Percentiles rank a stretch among this genome's conserved stretches.
Conservation (phyloP, 1,139 yeast genomes). For the Pichia sp. region DNA sequence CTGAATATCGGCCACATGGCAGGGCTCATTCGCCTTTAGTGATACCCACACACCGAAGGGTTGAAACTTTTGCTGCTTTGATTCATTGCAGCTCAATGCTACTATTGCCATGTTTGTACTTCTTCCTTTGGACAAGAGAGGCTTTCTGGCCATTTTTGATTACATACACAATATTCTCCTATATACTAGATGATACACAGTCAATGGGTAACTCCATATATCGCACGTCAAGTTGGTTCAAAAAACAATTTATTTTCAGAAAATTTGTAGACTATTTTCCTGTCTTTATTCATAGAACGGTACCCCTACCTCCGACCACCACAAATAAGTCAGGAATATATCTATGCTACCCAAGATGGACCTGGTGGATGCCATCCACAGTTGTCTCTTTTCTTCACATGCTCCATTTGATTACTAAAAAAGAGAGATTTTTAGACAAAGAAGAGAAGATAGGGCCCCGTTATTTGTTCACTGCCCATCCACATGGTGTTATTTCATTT, state of each 20-base stretch:
- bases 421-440: conserved; percentile 14
- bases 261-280: conserved; percentile 82
- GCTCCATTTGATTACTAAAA: background rate
- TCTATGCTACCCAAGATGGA: conserved; percentile 11
- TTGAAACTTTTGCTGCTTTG: conserved; percentile 68
- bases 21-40: conserved; percentile 43
- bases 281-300: conserved; percentile 64
- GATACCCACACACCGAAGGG: conserved; percentile 54
- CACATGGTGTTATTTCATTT: conserved; percentile 93
- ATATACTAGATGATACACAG: conserved; percentile 57
- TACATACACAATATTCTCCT: conserved; percentile 52
- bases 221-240: conserved; percentile 54
- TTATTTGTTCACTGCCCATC: conserved; percentile 90
- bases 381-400: background rate
- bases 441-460: conserved; percentile 59
- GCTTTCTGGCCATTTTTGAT: conserved; percentile 60
- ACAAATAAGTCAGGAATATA: conserved; percentile 5
- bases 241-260: conserved; percentile 60
- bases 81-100: conserved; percentile 76
- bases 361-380: conserved; percentile 6
- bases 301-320: conserved; percentile 73
- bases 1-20: conserved; percentile 24
- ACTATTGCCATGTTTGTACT: conserved; percentile 58
- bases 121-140: conserved; percentile 34
- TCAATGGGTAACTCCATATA: conserved; percentile 66